These are phyloP conservation scores for Fonsecaea erecta DNA, from an alignment of 2,329 filamentous ascomycete species.

Conservation along the genomic window DNA sequence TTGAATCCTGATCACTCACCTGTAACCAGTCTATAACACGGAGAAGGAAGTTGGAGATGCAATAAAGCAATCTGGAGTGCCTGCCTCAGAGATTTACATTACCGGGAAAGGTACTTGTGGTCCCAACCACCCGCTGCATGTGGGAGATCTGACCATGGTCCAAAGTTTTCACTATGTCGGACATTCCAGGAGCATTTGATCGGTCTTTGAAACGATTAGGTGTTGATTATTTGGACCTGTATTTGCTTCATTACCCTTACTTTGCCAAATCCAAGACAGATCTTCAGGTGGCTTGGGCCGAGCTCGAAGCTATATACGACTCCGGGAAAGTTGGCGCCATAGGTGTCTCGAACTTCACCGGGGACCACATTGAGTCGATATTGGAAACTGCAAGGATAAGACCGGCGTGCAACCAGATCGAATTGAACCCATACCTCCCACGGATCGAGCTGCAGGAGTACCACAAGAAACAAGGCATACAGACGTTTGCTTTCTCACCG, in stretches of 20 bases:
- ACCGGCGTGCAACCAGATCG: conserved; percentile 57
- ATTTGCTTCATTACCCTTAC: conserved; percentile 70
- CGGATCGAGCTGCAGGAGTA: conserved; percentile 74
- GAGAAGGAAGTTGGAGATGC: conserved; percentile 69
- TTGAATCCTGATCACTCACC: background rate
- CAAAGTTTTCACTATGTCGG: conserved; percentile 52
- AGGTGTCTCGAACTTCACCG: conserved; percentile 58
- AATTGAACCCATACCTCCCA: conserved; percentile 59
- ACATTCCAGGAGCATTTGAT: conserved; percentile 64
- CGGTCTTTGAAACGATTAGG: conserved; percentile 66
- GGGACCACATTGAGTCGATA: conserved; percentile 53
- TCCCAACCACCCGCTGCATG: background rate
- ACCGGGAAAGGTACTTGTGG: conserved; percentile 62
- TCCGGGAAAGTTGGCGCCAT: conserved; percentile 55
- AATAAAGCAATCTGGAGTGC: conserved; percentile 61
- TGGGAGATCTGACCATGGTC: background rate
- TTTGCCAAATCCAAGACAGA: conserved; percentile 51
- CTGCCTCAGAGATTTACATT: conserved; percentile 67
- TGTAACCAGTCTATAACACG: conserved; percentile 55
- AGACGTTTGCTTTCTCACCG: conserved; percentile 19
- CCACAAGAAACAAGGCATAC: conserved; percentile 32
- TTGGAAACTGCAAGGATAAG: conserved; percentile 50
- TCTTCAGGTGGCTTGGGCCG: conserved; percentile 54
- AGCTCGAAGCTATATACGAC: conserved; percentile 50
- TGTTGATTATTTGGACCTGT: conserved; percentile 71